Conservation (phyloP, 148 eudicot genomes). For the Vaccinium macrocarpon region DNA sequence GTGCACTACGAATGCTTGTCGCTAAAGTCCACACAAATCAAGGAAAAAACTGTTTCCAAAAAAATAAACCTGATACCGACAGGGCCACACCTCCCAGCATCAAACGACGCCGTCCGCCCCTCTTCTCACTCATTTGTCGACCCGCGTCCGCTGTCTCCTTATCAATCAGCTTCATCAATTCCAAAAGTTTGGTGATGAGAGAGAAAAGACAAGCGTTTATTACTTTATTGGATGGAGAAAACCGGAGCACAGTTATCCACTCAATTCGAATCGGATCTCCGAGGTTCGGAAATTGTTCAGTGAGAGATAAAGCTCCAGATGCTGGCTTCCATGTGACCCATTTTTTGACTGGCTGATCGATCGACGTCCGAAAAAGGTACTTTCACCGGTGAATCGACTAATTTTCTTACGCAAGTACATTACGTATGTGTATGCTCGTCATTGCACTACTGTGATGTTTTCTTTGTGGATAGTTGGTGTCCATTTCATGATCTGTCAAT, state of each 20-base stretch:
- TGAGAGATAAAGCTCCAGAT: not conserved
- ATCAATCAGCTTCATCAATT: not conserved
- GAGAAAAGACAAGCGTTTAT: not conserved
- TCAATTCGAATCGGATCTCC: constrained; percentile 8
- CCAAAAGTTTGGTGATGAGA: not conserved
- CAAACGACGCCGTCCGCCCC: not conserved
- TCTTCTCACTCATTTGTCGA: not conserved
- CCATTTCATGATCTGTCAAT: constrained; percentile 11
- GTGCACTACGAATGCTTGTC: not conserved
- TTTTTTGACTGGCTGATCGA: not conserved
- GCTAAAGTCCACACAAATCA: not conserved
- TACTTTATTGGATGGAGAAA: constrained; percentile 12
- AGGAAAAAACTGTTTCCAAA: not conserved
- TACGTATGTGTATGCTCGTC: not conserved
- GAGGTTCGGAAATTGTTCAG: not conserved
- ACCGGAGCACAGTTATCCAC: not conserved
- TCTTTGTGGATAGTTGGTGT: not conserved
- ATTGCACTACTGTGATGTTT: not conserved
- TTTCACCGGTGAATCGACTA: not conserved
- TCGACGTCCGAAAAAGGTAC: not conserved
- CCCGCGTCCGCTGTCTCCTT: not conserved
- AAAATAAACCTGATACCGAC: not conserved
- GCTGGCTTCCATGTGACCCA: not conserved
- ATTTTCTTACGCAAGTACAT: not conserved
- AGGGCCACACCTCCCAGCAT: not conserved